A percentile compares a stretch with the other conserved stretches of the same genome.
Conservation (phyloP, 495 filamentous ascomycete genomes). For the Tuber microsphaerosporum region DNA sequence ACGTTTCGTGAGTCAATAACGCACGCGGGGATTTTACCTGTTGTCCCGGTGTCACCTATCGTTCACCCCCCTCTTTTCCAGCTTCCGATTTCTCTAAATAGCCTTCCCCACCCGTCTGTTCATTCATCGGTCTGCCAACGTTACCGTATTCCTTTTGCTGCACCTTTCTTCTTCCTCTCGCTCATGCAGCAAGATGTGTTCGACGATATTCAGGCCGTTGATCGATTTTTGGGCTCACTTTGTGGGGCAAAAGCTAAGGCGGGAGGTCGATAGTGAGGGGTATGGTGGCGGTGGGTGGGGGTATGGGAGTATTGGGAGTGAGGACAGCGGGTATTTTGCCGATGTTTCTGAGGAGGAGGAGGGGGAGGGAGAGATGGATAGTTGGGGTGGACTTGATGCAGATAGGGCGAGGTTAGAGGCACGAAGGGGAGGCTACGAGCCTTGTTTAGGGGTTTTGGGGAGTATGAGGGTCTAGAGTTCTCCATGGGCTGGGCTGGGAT, state of each 20-base stretch:
- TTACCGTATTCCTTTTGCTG: neutral
- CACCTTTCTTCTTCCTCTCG: neutral
- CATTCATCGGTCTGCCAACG: neutral
- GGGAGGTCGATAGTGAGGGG: neutral
- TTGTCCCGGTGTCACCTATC: neutral
- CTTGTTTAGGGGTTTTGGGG: neutral
- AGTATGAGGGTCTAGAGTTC: neutral
- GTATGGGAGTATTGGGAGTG: constrained; percentile 1
- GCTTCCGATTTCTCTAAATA: neutral
- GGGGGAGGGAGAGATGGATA: neutral
- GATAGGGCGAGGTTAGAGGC: neutral
- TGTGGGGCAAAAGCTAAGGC: neutral
- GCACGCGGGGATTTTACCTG: neutral
- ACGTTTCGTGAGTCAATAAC: neutral
- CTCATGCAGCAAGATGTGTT: neutral
- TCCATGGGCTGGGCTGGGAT: neutral
- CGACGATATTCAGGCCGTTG: neutral
- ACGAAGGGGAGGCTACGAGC: neutral
- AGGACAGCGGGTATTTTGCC: neutral
- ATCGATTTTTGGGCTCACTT: neutral
- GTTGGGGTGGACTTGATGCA: neutral
- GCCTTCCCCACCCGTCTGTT: neutral
- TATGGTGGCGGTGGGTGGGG: constrained; percentile 2
- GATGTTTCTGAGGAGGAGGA: neutral
- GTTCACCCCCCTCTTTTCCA: neutral